A percentile compares a stretch with the other conserved stretches of the same genome.
These are phyloP conservation scores for Ustulina deusta DNA, from an alignment of 2,329 filamentous ascomycete genomes.

Conservation along the genomic window DNA sequence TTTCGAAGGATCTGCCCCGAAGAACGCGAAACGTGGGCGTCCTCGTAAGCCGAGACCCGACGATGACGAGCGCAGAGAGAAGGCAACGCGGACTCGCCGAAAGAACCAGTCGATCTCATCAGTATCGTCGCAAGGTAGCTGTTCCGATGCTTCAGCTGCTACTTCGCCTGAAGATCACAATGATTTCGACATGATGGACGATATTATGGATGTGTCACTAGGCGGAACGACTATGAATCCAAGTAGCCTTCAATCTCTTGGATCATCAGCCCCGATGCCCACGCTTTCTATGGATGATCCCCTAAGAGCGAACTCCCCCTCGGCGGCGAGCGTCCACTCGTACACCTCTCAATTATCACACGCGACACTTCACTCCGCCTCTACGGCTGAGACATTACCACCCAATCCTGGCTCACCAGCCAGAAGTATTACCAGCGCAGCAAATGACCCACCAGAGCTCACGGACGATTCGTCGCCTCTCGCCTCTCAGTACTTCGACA, in stretches of 20 bases:
- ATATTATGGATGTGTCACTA: conserved; percentile 61
- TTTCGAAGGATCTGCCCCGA: conserved; percentile 80
- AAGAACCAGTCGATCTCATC: conserved; percentile 68
- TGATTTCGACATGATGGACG: conserved; percentile 61
- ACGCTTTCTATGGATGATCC: conserved; percentile 47
- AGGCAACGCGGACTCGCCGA: conserved; percentile 65
- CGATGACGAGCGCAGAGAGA: conserved; percentile 66
- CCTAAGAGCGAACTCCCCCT: conserved; percentile 57
- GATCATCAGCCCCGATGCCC: conserved; percentile 56
- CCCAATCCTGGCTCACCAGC: conserved; percentile 44
- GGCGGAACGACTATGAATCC: conserved; percentile 55
- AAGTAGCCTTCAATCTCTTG: conserved; percentile 51
- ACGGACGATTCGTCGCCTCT: conserved; percentile 70
- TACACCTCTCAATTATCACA: conserved; percentile 59
- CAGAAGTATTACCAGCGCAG: conserved; percentile 64
- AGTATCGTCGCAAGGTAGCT: conserved; percentile 65
- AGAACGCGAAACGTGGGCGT: conserved; percentile 71
- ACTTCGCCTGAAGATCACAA: conserved; percentile 61
- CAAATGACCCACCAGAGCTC: conserved; percentile 69
- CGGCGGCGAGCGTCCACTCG: conserved; percentile 56
- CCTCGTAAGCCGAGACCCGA: conserved; percentile 72
- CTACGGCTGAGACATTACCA: conserved; percentile 51
- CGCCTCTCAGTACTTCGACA: conserved; percentile 62
- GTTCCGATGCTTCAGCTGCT: conserved; percentile 67
- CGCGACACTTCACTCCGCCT: conserved; percentile 53